A percentile compares a stretch with the other conserved stretches of the same genome.
These are phyloP conservation scores for Trichoderma semiorbis DNA, from an alignment of 2,329 filamentous ascomycete species.

Conservation along the genomic window DNA sequence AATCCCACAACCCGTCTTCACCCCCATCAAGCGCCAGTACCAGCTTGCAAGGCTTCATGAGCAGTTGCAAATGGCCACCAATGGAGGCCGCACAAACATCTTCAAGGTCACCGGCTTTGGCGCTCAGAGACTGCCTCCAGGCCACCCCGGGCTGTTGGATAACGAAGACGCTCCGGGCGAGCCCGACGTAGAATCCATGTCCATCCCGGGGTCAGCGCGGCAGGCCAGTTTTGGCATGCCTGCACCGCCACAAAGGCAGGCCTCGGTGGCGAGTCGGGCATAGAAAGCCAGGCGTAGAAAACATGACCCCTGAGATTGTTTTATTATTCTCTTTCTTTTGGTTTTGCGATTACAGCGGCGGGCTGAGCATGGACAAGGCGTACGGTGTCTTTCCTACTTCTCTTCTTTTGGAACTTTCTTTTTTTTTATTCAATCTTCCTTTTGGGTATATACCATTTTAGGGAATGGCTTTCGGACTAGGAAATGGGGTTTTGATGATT, in stretches of 20 bases:
- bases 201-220: conserved; percentile 36
- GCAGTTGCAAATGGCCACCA: conserved; percentile 63
- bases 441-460: conserved; percentile 5
- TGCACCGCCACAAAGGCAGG: conserved; percentile 40
- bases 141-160: conserved; percentile 45
- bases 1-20: conserved; percentile 60
- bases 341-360: neutral
- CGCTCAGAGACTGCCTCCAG: conserved; percentile 51
- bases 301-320: neutral
- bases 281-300: conserved; percentile 27
- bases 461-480: neutral
- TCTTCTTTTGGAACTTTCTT: neutral
- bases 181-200: conserved; percentile 44
- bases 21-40: conserved; percentile 61
- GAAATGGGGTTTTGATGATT: neutral
- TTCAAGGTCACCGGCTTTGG: conserved; percentile 59
- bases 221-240: conserved; percentile 47
- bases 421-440: neutral
- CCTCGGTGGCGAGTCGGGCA: conserved; percentile 47
- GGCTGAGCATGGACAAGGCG: neutral
- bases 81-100: conserved; percentile 62
- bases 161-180: conserved; percentile 58
- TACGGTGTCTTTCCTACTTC: neutral
- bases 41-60: conserved; percentile 61
- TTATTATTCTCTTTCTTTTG: neutral